Conservation (phyloP, 768 basidiomycete genomes). For the Phallus indusiatus region DNA sequence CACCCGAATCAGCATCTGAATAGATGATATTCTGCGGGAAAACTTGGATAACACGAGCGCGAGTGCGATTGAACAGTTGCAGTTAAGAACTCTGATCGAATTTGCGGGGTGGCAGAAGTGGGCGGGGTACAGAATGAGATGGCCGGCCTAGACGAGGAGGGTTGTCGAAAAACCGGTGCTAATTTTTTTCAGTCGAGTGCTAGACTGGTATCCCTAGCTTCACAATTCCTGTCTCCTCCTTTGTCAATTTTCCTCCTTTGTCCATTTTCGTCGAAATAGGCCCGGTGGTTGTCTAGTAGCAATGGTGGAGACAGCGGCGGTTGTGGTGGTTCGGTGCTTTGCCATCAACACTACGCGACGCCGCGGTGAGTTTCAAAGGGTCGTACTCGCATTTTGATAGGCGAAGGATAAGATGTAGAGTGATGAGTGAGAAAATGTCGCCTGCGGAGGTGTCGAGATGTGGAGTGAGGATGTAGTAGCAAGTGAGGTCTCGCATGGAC, state of each 20-base stretch:
- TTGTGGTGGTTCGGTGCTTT: no score
- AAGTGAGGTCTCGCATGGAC: slow-evolving; percentile 63
- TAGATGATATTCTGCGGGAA: slow-evolving; percentile 63
- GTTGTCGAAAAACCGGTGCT: slow-evolving; percentile 71
- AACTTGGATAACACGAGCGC: slow-evolving; percentile 36
- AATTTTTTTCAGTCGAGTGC: slow-evolving; percentile 17
- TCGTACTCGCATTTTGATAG: slow-evolving; percentile 90
- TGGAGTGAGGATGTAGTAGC: slow-evolving; percentile 66
- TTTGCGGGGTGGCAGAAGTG: background rate
- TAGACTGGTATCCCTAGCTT: background rate
- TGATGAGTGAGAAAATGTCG: slow-evolving; percentile 71
- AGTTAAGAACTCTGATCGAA: background rate
- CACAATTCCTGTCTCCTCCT: background rate
- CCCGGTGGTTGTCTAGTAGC: no score
- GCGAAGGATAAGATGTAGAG: slow-evolving; percentile 84
- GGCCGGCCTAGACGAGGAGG: slow-evolving; percentile 8
- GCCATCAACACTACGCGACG: slow-evolving; percentile 11
- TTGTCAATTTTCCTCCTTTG: no score
- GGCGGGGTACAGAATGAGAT: slow-evolving; percentile 1
- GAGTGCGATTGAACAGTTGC: background rate
- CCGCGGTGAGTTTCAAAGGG: slow-evolving; percentile 29
- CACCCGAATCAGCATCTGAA: slow-evolving; percentile 39
- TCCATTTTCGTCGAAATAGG: slow-evolving; percentile 27
- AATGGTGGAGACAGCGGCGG: no score
- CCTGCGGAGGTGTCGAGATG: slow-evolving; percentile 75